These are phyloP conservation scores for Mallotus repandus DNA, from an alignment of 441 rosid species.

Conservation along the genomic window DNA sequence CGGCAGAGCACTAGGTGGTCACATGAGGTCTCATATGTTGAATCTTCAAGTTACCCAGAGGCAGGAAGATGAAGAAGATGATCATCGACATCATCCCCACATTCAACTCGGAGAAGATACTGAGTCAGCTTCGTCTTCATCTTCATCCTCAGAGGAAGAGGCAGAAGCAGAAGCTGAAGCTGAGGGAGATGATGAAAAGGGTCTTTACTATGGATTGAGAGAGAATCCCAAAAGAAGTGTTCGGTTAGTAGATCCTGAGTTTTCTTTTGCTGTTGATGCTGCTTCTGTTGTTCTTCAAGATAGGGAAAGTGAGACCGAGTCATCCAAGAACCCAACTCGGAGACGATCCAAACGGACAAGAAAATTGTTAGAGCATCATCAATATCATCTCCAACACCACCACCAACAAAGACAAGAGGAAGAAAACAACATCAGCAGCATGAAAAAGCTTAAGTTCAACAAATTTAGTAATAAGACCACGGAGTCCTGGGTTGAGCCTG, in stretches of 20 bases:
- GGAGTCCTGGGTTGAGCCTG: conserved; percentile 51
- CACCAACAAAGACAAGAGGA: conserved; percentile 21
- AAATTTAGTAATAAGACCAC: conserved; percentile 33
- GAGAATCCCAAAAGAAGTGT: conserved; percentile 61
- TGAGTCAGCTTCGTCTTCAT: conserved; percentile 44
- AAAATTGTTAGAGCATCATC: conserved; percentile 34
- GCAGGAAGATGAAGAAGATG: conserved; percentile 21
- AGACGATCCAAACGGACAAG: conserved; percentile 69
- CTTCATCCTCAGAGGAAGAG: conserved; percentile 25
- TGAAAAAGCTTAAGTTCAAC: conserved; percentile 35
- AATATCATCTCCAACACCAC: conserved; percentile 20
- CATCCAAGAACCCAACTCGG: conserved; percentile 66
- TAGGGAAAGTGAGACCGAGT: conserved; percentile 80
- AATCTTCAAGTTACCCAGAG: conserved; percentile 45
- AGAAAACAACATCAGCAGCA: conserved; percentile 23
- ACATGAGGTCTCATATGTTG: conserved; percentile 83
- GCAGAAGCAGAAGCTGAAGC: conserved; percentile 15
- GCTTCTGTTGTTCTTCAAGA: conserved; percentile 59
- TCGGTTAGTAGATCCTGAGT: conserved; percentile 63
- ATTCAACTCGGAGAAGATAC: conserved; percentile 40
- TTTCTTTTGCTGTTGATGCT: conserved; percentile 45
- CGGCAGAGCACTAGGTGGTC: conserved; percentile 83
- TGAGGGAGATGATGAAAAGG: conserved; percentile 29
- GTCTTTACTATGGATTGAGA: conserved; percentile 37
- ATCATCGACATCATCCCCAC: background rate